phyloP scores from a whole-genome alignment of 768 basidiomycete species.

The Tricholoma sp. region DNA sequence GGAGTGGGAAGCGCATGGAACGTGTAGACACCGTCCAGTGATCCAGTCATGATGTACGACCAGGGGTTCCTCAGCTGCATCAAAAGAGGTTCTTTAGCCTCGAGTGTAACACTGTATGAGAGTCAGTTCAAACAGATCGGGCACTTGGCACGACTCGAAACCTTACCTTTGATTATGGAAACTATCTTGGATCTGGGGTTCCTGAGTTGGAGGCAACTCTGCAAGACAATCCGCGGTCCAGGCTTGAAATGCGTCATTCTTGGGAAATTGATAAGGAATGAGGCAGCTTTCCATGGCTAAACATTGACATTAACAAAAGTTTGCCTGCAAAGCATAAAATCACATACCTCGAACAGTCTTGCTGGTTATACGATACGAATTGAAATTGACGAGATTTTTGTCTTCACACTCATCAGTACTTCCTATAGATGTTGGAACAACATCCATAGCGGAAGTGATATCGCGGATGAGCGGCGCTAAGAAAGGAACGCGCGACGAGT shows the following conservation, averaged over 20 bases:
- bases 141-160: neutral
- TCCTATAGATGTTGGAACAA: slow-evolving; percentile 12
- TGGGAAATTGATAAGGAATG: slow-evolving; percentile 33
- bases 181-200: slow-evolving; percentile 6
- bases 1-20: neutral
- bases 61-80: neutral
- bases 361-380: slow-evolving; percentile 30
- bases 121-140: neutral
- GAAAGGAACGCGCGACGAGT: neutral
- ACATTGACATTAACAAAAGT: neutral
- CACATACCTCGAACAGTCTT: slow-evolving; percentile 36
- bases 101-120: slow-evolving; percentile 6
- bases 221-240: slow-evolving; percentile 31
- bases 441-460: slow-evolving; percentile 18
- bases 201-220: slow-evolving; percentile 10
- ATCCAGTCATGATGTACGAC: neutral
- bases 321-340: neutral
- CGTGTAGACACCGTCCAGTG: neutral
- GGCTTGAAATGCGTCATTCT: slow-evolving; percentile 26
- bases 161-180: slow-evolving; percentile 12
- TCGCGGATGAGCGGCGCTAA: slow-evolving; percentile 26
- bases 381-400: slow-evolving; percentile 30
- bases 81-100: slow-evolving; percentile 8
- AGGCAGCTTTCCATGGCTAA: slow-evolving; percentile 45
- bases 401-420: slow-evolving; percentile 9